A percentile compares a stretch with the other conserved stretches of the same genome.
phyloP scores from a whole-genome alignment of 495 filamentous ascomycete genomes.

The Friedmanniomyces simplex region DNA sequence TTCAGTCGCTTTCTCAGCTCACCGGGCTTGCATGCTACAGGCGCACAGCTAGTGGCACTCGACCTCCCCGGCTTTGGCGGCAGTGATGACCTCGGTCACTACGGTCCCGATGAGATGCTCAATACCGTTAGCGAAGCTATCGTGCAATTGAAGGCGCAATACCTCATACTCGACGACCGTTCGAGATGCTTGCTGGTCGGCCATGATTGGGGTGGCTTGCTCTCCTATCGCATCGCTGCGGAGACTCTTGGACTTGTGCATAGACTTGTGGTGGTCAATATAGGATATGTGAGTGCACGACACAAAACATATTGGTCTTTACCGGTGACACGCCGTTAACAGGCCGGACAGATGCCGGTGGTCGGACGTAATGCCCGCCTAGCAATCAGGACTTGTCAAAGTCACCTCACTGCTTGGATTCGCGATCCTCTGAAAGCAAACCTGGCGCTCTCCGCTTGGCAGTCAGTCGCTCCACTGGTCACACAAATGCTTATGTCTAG shows the following conservation, averaged over 20 bases:
- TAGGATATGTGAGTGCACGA: constrained; percentile 37
- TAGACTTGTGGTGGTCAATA: constrained; percentile 42
- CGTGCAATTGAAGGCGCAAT: constrained; percentile 36
- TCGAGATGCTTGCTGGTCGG: constrained; percentile 37
- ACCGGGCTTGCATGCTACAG: constrained; percentile 23
- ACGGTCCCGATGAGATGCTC: constrained; percentile 39
- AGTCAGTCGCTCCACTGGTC: constrained; percentile 5
- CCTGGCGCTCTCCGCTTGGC: constrained; percentile 29
- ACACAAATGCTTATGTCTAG: constrained; percentile 22
- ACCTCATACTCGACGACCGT: constrained; percentile 20
- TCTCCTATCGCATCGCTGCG: constrained; percentile 43
- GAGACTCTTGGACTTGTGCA: constrained; percentile 45
- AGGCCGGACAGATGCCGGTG: constrained; percentile 14
- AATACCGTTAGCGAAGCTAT: constrained; percentile 43
- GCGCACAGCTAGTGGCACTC: constrained; percentile 38
- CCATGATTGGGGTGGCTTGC: constrained; percentile 49
- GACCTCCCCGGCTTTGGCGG: constrained; percentile 50
- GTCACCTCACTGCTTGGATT: background rate
- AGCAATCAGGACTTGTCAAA: background rate
- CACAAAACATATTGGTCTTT: background rate
- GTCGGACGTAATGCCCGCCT: constrained; percentile 30
- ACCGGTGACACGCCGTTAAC: background rate
- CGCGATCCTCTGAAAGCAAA: background rate
- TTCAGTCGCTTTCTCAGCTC: constrained; percentile 39
- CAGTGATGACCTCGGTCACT: constrained; percentile 37